Evolutionary conservation across 345 rosid genomes (phyloP).

Genomic region (Eucalyptus shirleyi): DNA sequence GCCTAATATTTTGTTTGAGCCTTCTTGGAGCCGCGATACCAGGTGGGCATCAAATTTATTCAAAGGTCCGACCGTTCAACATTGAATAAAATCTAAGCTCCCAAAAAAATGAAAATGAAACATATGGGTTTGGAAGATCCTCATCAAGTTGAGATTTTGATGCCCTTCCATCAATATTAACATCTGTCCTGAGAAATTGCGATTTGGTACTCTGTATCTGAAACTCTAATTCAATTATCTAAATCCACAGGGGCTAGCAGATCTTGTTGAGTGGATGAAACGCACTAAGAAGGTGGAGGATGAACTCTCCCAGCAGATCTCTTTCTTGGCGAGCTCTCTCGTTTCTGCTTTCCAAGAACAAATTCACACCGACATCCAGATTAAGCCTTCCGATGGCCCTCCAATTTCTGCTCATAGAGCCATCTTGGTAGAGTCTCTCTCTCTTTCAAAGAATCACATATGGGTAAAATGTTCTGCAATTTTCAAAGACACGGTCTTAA

Average conservation of each 20-base stretch:
- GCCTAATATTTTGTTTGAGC: neutral
- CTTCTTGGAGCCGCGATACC: neutral
- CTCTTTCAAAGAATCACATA: neutral
- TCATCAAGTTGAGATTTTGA: neutral
- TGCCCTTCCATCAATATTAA: neutral
- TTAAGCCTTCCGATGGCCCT: constrained; percentile 50
- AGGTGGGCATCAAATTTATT: neutral
- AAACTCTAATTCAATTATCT: neutral
- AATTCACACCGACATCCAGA: constrained; percentile 50
- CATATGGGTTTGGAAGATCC: neutral
- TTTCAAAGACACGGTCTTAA: neutral
- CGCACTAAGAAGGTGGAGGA: constrained; percentile 50
- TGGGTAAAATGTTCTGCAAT: neutral
- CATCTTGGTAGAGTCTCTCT: constrained; percentile 26
- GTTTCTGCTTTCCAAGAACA: constrained; percentile 31
- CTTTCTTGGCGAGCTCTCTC: constrained; percentile 35
- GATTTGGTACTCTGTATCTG: neutral
- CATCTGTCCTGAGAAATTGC: neutral
- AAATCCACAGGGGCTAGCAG: constrained; percentile 18
- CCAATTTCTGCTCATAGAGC: constrained; percentile 56
- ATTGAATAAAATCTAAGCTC: no score
- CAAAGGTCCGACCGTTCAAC: no score
- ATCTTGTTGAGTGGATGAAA: constrained; percentile 52
- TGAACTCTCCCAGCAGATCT: constrained; percentile 46
- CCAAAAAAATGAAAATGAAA: neutral